A percentile compares a stretch with the other conserved stretches of the same genome.
Evolutionary conservation across 139 green algal genomes (phyloP).

Genomic region (Chlamydomonas urium): DNA sequence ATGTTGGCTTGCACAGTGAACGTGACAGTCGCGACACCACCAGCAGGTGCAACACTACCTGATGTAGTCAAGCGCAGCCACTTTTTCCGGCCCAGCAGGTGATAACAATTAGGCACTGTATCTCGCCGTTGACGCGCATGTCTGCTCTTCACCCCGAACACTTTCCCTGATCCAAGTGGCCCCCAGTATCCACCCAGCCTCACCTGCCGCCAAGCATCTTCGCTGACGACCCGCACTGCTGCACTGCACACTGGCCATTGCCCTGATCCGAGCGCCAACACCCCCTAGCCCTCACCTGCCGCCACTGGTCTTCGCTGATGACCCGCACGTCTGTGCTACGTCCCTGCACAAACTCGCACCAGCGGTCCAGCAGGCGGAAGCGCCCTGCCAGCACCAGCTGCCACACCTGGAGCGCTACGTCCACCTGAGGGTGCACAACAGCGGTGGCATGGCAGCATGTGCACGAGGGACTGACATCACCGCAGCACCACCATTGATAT

Average conservation of each 20-base stretch:
- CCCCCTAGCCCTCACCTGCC: conserved; percentile 40
- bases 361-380: conserved; percentile 65
- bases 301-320: conserved; percentile 69
- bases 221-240: no score
- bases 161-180: no score
- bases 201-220: no score
- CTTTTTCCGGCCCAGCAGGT: background rate
- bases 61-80: background rate
- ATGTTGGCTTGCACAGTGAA: background rate
- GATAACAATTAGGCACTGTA: background rate
- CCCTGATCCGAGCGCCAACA: background rate
- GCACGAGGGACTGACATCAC: no score
- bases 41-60: background rate
- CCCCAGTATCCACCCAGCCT: no score
- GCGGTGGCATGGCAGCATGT: no score
- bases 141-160: background rate
- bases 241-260: background rate
- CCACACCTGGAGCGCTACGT: conserved; percentile 47
- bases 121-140: background rate
- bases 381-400: conserved; percentile 48
- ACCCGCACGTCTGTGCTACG: conserved; percentile 18
- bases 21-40: background rate
- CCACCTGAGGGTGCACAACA: conserved; percentile 24
- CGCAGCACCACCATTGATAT: no score
- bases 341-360: conserved; percentile 43